phyloP scores from a whole-genome alignment of 2,329 filamentous ascomycete genomes.

The Colletotrichum ledebouriae region DNA sequence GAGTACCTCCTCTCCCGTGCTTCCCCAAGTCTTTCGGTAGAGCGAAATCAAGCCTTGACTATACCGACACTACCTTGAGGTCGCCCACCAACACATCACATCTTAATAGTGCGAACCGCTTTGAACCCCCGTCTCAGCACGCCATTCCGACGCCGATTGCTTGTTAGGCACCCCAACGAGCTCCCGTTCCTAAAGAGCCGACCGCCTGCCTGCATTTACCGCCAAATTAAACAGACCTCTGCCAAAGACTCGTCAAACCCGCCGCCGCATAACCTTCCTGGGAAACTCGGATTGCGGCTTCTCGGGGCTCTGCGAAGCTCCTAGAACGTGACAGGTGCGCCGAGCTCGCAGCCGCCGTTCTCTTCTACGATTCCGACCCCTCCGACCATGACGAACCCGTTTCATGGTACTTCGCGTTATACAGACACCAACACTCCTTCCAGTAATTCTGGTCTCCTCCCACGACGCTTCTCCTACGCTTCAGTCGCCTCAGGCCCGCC shows the following conservation, averaged over 20 bases:
- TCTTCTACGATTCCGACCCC: conserved; percentile 38
- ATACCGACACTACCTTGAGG: conserved; percentile 4
- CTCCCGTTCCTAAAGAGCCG: conserved; percentile 6
- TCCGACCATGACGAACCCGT: conserved; percentile 59
- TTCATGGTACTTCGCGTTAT: conserved; percentile 52
- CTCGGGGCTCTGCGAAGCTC: conserved; percentile 38
- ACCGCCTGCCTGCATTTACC: conserved; percentile 8
- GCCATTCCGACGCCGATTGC: conserved; percentile 35
- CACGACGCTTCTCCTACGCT: conserved; percentile 57
- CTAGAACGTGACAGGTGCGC: conserved; percentile 34
- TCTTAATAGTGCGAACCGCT: conserved; percentile 35
- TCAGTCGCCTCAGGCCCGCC: conserved; percentile 56
- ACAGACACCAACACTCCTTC: conserved; percentile 49
- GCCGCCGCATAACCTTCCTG: conserved; percentile 1
- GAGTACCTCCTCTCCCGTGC: conserved; percentile 17
- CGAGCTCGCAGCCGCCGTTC: conserved; percentile 33
- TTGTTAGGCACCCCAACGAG: conserved; percentile 23
- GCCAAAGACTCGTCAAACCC: background rate
- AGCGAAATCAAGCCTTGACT: conserved; percentile 28
- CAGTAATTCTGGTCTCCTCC: conserved; percentile 49
- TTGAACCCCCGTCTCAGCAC: conserved; percentile 30
- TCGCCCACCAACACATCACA: conserved; percentile 21
- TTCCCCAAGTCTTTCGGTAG: conserved; percentile 11
- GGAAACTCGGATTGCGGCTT: conserved; percentile 36
- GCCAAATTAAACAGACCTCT: conserved; percentile 10